Evolutionary conservation across 2,329 filamentous ascomycete genomes (phyloP).

Genomic region (Aschersonia sp.): DNA sequence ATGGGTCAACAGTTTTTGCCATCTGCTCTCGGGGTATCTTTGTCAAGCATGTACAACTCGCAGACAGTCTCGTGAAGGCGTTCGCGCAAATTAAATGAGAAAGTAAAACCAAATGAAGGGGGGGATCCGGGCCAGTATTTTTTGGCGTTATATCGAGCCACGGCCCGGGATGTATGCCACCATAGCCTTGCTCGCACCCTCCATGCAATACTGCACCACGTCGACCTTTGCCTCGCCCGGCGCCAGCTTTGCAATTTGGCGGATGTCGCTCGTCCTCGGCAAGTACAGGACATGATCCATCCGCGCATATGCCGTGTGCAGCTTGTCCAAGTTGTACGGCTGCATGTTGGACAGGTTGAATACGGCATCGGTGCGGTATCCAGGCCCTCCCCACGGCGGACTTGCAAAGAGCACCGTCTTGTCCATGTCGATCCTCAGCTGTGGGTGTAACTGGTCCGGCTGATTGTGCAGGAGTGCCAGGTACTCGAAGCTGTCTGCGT

Average conservation of each 20-base stretch:
- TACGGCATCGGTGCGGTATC: conserved; percentile 44
- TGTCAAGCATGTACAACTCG: too few relatives aligned
- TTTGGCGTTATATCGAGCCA: not conserved
- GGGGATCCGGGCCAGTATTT: not conserved
- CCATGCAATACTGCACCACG: conserved; percentile 82
- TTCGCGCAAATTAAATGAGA: not conserved
- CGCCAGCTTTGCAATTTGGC: conserved; percentile 53
- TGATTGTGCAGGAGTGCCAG: conserved; percentile 31
- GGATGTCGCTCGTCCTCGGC: conserved; percentile 70
- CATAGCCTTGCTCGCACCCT: conserved; percentile 73
- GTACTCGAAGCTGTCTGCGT: conserved; percentile 73
- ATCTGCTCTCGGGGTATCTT: too few relatives aligned
- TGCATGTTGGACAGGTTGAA: conserved; percentile 81
- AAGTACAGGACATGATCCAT: conserved; percentile 62
- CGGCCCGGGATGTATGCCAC: conserved; percentile 42
- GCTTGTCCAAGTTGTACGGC: conserved; percentile 57
- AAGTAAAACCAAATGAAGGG: not conserved
- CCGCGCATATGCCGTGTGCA: conserved; percentile 46
- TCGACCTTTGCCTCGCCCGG: conserved; percentile 43
- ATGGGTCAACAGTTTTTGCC: too few relatives aligned
- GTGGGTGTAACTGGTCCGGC: conserved; percentile 20
- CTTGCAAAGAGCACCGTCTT: conserved; percentile 39
- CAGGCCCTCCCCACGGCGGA: conserved; percentile 45
- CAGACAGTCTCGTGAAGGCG: too few relatives aligned
- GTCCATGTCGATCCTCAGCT: conserved; percentile 24